Evolutionary conservation across 1,139 yeast species (phyloP), one percentile per base, ranked within the genome.

Genomic region (Pneumocystis sp.): DNA sequence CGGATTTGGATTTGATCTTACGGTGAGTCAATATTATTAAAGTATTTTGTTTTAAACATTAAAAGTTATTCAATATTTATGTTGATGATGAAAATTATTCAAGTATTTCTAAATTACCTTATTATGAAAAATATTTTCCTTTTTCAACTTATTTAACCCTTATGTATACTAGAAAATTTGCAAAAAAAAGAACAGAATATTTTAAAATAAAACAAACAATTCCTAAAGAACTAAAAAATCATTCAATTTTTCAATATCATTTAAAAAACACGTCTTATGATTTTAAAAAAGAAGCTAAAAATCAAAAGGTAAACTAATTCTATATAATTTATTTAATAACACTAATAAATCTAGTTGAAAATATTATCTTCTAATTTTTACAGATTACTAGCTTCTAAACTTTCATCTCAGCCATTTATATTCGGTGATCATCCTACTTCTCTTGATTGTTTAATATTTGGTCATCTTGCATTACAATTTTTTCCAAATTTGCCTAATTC

Each of bases 401-500:
- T 65, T 25, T 39, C 64, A 17, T 44, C 59, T 42, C 61, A 61
- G 7, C 63, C 65, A 21, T 65, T 37, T 45, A 34, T 65, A 37
- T 65, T 59, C 35, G 67, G 67, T 35, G 44, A 29, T 21, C 63
- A 57, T 25, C 65, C 65, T 31, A 63, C 62, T 7, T 61, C 65
- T 45, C 61, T 64, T 57, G 67, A 65, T 37, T 62, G 64, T 37
- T 61, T 65, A 19, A 61, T 65, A 50, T 65, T 62, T 39, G 66
- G 66, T 12, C 63, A 62, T 44, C 50, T 65, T 44, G 42, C 65
- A 37, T 37, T 61, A 3, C 66, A 63, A 44, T 65, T 59, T 39
- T 69, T 67, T 59, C 69, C 68, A 60, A 68, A 63, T 29, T 71
- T 71, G n/a, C 65, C 69, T 65, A 71, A 70, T 64, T 70, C 73